Percentiles rank a stretch among this genome's conserved stretches.
Conservation (phyloP, 305 asterid species). For the Fraxinus angustifolia region DNA sequence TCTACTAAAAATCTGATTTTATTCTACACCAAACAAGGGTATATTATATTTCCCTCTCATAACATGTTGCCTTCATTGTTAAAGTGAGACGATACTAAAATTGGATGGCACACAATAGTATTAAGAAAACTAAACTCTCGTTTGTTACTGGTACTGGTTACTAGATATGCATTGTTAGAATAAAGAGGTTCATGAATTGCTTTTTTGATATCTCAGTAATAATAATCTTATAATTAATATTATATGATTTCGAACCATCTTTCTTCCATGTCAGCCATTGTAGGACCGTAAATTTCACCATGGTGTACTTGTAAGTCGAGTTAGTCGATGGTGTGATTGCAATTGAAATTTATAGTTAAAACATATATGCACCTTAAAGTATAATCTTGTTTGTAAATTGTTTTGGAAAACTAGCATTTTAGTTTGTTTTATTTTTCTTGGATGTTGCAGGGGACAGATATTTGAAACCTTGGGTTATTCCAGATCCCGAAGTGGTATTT, state of each 20-base stretch:
- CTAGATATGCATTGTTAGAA: not conserved
- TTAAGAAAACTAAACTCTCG: not conserved
- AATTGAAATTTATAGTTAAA: not conserved
- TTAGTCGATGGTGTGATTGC: not conserved
- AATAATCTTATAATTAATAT: not conserved
- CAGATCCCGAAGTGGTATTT: slow-evolving; percentile 81
- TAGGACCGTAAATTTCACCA: not conserved
- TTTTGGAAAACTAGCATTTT: not conserved
- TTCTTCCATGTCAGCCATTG: not conserved
- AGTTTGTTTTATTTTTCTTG: not conserved
- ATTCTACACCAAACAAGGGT: not conserved
- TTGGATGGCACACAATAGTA: not conserved
- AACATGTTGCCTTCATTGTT: not conserved
- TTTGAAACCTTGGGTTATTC: slow-evolving; percentile 86
- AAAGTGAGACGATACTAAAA: not conserved
- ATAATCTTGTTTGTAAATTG: not conserved
- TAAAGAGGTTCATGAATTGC: not conserved
- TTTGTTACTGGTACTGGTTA: not conserved
- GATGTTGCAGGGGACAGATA: slow-evolving; percentile 76
- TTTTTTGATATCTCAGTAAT: not conserved
- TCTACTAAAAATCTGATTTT: no score
- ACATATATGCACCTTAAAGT: not conserved
- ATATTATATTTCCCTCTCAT: not conserved
- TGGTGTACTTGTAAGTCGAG: not conserved
- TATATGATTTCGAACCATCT: not conserved